These are phyloP conservation scores for Penicillium fimorum DNA, from an alignment of 495 filamentous ascomycete genomes.

Conservation along the genomic window DNA sequence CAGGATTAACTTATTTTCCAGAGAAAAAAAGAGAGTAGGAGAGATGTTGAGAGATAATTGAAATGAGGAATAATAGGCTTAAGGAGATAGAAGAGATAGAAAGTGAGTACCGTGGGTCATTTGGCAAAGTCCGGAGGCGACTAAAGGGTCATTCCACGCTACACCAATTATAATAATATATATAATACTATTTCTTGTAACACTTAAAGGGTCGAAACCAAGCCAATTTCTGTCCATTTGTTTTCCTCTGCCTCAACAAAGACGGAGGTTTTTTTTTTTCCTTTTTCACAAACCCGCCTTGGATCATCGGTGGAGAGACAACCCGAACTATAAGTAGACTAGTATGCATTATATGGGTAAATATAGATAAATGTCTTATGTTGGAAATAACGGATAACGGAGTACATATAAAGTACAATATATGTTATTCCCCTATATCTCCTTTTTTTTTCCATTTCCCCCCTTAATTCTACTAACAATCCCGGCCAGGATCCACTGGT, in stretches of 20 bases:
- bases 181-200: not conserved
- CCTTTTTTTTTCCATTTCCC: not conserved
- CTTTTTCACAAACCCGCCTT: not conserved
- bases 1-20: not conserved
- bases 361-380: not conserved
- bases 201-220: not conserved
- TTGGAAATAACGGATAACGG: not conserved
- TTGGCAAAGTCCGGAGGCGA: slow-evolving; percentile 4
- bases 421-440: not conserved
- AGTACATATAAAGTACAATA: too few species aligned
- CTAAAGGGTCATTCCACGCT: not conserved
- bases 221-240: not conserved
- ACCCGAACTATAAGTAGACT: slow-evolving; percentile 5
- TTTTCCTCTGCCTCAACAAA: too few species aligned
- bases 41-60: not conserved
- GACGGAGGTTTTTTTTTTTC: not conserved
- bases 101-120: slow-evolving; percentile 4
- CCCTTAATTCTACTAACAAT: not conserved
- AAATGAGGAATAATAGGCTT: not conserved
- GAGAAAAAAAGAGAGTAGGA: not conserved
- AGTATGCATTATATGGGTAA: not conserved
- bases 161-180: not conserved
- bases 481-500: too few species aligned
- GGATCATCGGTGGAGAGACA: slow-evolving; percentile 19
- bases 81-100: slow-evolving; percentile 8